These are phyloP conservation scores for Thozetella sp. DNA, from an alignment of 495 filamentous ascomycete genomes.

Conservation along the genomic window DNA sequence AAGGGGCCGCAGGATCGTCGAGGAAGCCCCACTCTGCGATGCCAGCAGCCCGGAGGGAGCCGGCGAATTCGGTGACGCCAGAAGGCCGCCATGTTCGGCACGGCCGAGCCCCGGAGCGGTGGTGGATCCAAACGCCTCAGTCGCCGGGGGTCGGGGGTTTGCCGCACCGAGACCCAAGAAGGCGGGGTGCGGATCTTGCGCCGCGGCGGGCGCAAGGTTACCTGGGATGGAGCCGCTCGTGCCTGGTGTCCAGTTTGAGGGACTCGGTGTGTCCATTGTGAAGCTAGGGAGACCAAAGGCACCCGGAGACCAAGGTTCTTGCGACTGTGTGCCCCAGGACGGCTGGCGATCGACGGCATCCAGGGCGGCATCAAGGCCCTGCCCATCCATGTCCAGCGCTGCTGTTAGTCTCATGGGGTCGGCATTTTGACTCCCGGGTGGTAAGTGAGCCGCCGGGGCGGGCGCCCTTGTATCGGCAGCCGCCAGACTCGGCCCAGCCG, in stretches of 20 bases:
- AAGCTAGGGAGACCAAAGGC: not conserved
- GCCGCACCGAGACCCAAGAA: no score
- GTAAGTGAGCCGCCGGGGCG: no score
- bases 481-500: not conserved
- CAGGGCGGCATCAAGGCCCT: not conserved
- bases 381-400: not conserved
- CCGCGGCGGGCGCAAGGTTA: no score
- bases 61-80: not conserved
- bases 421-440: not conserved
- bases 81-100: not conserved
- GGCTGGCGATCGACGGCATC: not conserved
- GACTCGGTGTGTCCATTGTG: not conserved
- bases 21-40: not conserved
- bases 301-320: not conserved
- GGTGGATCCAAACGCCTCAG: no score
- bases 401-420: not conserved
- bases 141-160: no score
- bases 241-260: not conserved
- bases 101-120: no score
- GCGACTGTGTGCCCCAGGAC: not conserved
- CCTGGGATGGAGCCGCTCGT: not conserved
- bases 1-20: slow-evolving; percentile 3
- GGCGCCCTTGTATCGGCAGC: no score
- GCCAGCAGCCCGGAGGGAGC: not conserved
- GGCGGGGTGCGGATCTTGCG: no score